Base-by-base conservation (phyloP, 169 alveolate species). In the Plasmodium cynomolgi region DNA sequence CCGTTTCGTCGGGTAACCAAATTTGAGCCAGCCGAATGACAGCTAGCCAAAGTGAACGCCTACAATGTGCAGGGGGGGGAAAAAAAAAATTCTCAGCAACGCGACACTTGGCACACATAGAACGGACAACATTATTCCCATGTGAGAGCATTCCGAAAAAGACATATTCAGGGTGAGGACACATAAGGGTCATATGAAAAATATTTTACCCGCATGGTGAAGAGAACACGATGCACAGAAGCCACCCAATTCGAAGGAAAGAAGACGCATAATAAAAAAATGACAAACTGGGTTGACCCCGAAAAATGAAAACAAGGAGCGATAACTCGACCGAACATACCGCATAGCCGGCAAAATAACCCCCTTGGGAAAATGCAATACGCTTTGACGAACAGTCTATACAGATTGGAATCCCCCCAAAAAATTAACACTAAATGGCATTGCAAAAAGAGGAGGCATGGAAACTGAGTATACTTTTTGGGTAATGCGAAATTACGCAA, bases 141-240 rank as follows among this genome's bases (percentile, higher is more conserved):
- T 15, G 68, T 15, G 58, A 33, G 29, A 74, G 41, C 37, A n/a
- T 44, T 41, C 41, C 54, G 84, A 47, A 33, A 84, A 34, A 9
- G 93, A 84, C 2, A 73, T 33, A 9, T 75, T 84, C 75, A 31
- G 71, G 77, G 8, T 31, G 9, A 75, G 77, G 77, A 29, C 75
- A 75, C 77, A 84, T 17, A 84, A 13, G 58, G 62, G 68, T 31
- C 23, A 73, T 84, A 84, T 47, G 84, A 73, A 84, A 84, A 74
- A 84, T 84, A 77, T 84, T 84, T 34, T 62, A 84, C 37, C 44
- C 54, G 11, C 71, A 73, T 31, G 62, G 56, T 84, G 62, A 74
- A 47, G 84, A 84, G 58, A 5, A 33, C 39, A 56, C 62, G 54
- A 6, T 44, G 54, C 54, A 2, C 33, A 58, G 31, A 58, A 58